phyloP scores from a whole-genome alignment of 2,329 filamentous ascomycete species.

The Pseudopithomyces chartarum region DNA sequence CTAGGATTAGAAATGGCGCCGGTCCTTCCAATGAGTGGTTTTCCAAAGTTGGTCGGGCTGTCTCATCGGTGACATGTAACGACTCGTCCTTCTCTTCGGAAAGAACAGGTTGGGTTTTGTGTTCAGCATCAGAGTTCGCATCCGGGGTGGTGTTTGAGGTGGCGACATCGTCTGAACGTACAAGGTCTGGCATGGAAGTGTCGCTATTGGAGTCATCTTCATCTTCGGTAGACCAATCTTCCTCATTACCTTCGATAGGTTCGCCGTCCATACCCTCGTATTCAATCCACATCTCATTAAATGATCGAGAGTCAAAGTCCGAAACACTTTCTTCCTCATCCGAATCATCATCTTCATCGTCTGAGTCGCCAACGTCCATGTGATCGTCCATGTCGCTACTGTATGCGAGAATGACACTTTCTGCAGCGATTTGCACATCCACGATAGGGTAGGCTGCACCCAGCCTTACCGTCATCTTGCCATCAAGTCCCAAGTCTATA shows the following conservation, averaged over 20 bases:
- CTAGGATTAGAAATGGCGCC: slow-evolving; percentile 42
- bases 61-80: slow-evolving; percentile 10
- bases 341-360: slow-evolving; percentile 37
- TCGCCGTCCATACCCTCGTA: slow-evolving; percentile 45
- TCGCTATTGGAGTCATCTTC: slow-evolving; percentile 42
- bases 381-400: slow-evolving; percentile 48
- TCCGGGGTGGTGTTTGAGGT: slow-evolving; percentile 45
- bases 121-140: slow-evolving; percentile 32
- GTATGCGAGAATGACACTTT: slow-evolving; percentile 56
- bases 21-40: slow-evolving; percentile 14
- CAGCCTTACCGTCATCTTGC: slow-evolving; percentile 59
- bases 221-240: slow-evolving; percentile 45
- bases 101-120: slow-evolving; percentile 6
- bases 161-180: slow-evolving; percentile 18
- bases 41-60: slow-evolving; percentile 1
- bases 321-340: slow-evolving; percentile 40
- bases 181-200: slow-evolving; percentile 38
- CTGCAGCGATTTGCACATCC: slow-evolving; percentile 56
- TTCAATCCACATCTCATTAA: slow-evolving; percentile 46
- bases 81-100: not conserved
- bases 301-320: slow-evolving; percentile 38
- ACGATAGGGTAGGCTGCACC: slow-evolving; percentile 54
- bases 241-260: slow-evolving; percentile 35
- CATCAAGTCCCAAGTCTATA: slow-evolving; percentile 59
- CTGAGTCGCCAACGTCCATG: slow-evolving; percentile 22